Base-by-base conservation (phyloP, 73 alveolate genomes). In the Blepharisma japonicum region DNA sequence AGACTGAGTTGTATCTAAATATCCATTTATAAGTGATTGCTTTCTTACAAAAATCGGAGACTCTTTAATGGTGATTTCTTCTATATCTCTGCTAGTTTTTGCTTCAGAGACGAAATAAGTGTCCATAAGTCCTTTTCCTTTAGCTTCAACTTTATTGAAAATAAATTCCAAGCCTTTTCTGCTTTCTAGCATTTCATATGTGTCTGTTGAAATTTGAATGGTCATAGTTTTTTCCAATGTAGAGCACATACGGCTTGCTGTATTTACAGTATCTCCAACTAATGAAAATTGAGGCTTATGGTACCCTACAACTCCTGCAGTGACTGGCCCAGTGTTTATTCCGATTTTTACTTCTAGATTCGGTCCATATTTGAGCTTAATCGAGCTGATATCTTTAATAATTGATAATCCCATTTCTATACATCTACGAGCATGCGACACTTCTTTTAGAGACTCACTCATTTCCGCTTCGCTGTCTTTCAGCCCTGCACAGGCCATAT, bases 231-330 rank as follows among this genome's bases (percentile, higher is more conserved):
- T 70, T 7, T 79, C 81, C 42, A 96, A 85, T 46, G 92, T 90
- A 4, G 97, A 83, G 61, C 98, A 88, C 93, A 96, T 97, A 79
- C 99, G 89, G 51, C 98, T 90, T 32, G 99, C 95, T 49, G 98
- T 97, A 89, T 97, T 96, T 23, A 97, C 99, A 20, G 99, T 95
- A 87, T 96, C 99, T 21, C 99, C 99, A 27, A 97, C 93, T 49
- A 97, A 86, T 27, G 98, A 90, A 89, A 96, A 97, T 79, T 96
- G 95, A 0, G 99, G 99, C 70, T 94, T 90, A 79, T 95, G 98
- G 54, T 88, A 92, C 6, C 99, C 99, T 7, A 97, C 97, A 46
- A 96, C 99, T 8, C 99, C 99, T 8, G 98, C 95, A 47, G 95
- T 89, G 14, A 96, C 99, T 56, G 94, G 87, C n/a, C 99, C 99